Conservation (phyloP, 1,284 basidiomycete species). For the Pterulicium gracile region DNA sequence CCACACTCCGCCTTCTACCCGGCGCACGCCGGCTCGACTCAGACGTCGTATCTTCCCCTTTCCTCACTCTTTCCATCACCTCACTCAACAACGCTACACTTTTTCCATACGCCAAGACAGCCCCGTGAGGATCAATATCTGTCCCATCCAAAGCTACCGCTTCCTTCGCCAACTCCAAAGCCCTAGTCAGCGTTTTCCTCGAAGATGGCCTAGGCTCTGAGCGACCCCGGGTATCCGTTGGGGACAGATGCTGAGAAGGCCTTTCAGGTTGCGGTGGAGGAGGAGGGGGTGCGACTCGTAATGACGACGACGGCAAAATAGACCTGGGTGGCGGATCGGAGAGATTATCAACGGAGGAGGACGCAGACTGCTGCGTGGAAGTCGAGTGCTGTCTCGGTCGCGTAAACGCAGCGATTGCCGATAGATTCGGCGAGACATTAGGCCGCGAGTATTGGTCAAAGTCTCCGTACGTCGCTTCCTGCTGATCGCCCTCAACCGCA, state of each 20-base stretch:
- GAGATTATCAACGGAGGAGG: conserved; percentile 36
- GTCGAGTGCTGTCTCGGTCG: conserved; percentile 35
- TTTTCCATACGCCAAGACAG: conserved; percentile 70
- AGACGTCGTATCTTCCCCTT: conserved; percentile 69
- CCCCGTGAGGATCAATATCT: conserved; percentile 73
- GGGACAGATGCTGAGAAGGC: conserved; percentile 34
- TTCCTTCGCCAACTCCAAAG: conserved; percentile 73
- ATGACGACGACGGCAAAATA: conserved; percentile 29
- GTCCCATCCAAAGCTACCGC: conserved; percentile 73
- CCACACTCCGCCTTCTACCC: conserved; percentile 62
- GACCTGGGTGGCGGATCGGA: conserved; percentile 47
- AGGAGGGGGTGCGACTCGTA: conserved; percentile 18
- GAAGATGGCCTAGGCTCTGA: conserved; percentile 48
- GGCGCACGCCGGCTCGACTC: conserved; percentile 42
- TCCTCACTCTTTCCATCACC: conserved; percentile 77
- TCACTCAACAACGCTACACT: conserved; percentile 75
- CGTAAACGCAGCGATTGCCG: conserved; percentile 50
- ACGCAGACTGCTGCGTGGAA: conserved; percentile 23
- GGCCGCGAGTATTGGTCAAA: conserved; percentile 34
- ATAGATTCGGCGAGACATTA: conserved; percentile 40
- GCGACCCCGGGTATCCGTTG: conserved; percentile 23
- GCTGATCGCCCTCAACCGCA: conserved; percentile 16
- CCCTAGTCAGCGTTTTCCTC: conserved; percentile 64
- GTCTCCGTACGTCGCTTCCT: conserved; percentile 21
- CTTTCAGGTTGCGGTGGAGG: conserved; percentile 26